These are phyloP conservation scores for Chlorella sp. DNA, from an alignment of 139 green algal genomes.

Conservation along the genomic window DNA sequence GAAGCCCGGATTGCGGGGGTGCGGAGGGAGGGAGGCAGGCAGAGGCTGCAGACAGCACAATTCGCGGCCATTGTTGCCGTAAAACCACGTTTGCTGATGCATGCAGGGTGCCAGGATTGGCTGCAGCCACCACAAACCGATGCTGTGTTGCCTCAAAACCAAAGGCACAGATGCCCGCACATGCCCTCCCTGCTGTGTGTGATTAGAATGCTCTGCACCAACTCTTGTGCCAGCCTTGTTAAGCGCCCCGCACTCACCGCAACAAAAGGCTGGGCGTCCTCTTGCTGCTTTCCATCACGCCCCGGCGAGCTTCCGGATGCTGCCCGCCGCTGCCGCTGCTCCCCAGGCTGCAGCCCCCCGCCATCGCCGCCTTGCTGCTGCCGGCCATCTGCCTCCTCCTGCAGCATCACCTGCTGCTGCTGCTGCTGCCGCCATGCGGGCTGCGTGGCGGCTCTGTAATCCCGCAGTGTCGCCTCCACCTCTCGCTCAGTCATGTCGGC, in stretches of 20 bases:
- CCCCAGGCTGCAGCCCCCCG: neutral
- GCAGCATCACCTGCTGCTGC: slow-evolving; percentile 4
- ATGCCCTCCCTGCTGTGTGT: too few species aligned
- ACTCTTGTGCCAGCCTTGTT: neutral
- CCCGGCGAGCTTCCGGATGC: neutral
- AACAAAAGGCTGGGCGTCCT: neutral
- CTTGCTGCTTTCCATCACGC: too few species aligned
- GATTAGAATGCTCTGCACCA: too few species aligned
- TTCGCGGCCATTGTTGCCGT: too few species aligned
- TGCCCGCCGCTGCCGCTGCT: neutral
- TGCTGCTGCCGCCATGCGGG: neutral
- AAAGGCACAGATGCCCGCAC: too few species aligned
- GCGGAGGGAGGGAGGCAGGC: too few species aligned
- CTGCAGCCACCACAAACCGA: too few species aligned
- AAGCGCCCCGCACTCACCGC: neutral
- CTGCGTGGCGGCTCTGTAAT: slow-evolving; percentile 17
- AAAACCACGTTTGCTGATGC: too few species aligned
- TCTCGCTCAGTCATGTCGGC: slow-evolving; percentile 39
- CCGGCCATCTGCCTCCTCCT: neutral
- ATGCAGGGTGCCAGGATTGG: too few species aligned
- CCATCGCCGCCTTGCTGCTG: neutral
- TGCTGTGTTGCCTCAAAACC: too few species aligned
- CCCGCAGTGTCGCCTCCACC: slow-evolving; percentile 19
- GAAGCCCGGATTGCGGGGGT: too few species aligned
- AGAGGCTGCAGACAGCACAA: too few species aligned